Percentiles rank a stretch among this genome's conserved stretches.
These are phyloP conservation scores for Golubevia pallescens DNA, from an alignment of 1,284 basidiomycete genomes.

Conservation along the genomic window DNA sequence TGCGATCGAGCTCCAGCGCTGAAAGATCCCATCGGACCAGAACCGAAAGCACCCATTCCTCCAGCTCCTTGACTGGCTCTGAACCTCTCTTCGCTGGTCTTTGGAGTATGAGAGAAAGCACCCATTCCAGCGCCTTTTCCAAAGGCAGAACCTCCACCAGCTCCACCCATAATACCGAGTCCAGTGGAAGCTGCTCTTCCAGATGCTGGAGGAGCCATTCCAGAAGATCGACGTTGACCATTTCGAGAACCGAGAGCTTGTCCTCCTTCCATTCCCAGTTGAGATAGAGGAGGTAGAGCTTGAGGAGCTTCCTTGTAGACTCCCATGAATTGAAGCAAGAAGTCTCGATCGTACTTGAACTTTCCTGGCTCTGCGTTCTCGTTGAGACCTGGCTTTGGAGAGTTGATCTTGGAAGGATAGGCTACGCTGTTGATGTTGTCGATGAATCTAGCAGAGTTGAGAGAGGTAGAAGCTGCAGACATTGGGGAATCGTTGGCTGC, in stretches of 20 bases:
- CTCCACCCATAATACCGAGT: slow-evolving; percentile 37
- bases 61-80: slow-evolving; percentile 20
- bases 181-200: slow-evolving; percentile 22
- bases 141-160: slow-evolving; percentile 28
- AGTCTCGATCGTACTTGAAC: slow-evolving; percentile 96
- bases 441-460: slow-evolving; percentile 73
- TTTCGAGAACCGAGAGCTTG: slow-evolving; percentile 24
- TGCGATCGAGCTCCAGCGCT: slow-evolving; percentile 50
- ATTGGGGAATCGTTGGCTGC: slow-evolving; percentile 27
- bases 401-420: slow-evolving; percentile 84
- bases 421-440: slow-evolving; percentile 78
- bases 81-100: slow-evolving; percentile 63
- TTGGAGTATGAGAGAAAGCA: slow-evolving; percentile 39
- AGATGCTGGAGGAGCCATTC: slow-evolving; percentile 46
- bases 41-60: slow-evolving; percentile 45
- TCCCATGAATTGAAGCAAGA: slow-evolving; percentile 95
- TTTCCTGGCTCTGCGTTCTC: slow-evolving; percentile 80
- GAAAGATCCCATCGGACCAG: slow-evolving; percentile 54
- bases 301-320: slow-evolving; percentile 94
- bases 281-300: slow-evolving; percentile 83
- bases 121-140: slow-evolving; percentile 40
- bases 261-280: slow-evolving; percentile 73
- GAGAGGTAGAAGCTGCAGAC: slow-evolving; percentile 30
- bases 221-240: slow-evolving; percentile 35
- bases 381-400: slow-evolving; percentile 86